Base-by-base conservation (phyloP, 2,329 filamentous ascomycete genomes). In the Pezicula rhizophila region DNA sequence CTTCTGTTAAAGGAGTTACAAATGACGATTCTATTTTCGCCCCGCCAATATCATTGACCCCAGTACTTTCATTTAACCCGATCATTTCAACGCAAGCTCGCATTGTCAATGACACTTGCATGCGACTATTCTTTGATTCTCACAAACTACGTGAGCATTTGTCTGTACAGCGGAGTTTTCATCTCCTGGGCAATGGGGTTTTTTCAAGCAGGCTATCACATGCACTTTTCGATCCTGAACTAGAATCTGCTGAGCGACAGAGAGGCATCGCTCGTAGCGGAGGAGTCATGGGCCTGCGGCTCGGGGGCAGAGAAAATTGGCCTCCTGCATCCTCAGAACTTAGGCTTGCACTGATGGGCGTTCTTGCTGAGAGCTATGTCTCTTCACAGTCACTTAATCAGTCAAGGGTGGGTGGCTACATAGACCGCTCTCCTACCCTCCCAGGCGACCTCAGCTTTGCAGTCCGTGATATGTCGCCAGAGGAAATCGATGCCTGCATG, bases 241-340 rank as follows among this genome's bases (percentile, higher is more conserved):
- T 93, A 43, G 84, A 87, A 57, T 87, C 85, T 23, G 86, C 89
- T 3, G 89, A 95, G 63, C 77, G 86, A 39, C 79, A 80, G 44
- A 71, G 79, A 15, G 88, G 89, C 3, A 74, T 84, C 28, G 80
- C 87, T 40, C 78, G 83, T 8, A 79, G 79, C 41, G 84, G 87
- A 43, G 79, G 83, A 50, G 71, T 80, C 12, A 92, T 95, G 75
- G 92, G 93, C 1, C 74, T 97, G 37, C 85, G 90, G 37, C 73
- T 97, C 1, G 87, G 87, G n/a, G 81, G 80, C 2, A 80, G 89
- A 59, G 82, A 88, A 48, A 88, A 77, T 28, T 97, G 93, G 93
- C 93, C 93, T 23, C 93, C 93, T 4, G 90, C 90, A 20, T 95
- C 88, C 65, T 96, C 91, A 0, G 93, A 97, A 65, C 71, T 99